Percentiles rank a stretch among this genome's conserved stretches.
Conservation (phyloP, 2,329 filamentous ascomycete species). For the Aspergillus sp. region DNA sequence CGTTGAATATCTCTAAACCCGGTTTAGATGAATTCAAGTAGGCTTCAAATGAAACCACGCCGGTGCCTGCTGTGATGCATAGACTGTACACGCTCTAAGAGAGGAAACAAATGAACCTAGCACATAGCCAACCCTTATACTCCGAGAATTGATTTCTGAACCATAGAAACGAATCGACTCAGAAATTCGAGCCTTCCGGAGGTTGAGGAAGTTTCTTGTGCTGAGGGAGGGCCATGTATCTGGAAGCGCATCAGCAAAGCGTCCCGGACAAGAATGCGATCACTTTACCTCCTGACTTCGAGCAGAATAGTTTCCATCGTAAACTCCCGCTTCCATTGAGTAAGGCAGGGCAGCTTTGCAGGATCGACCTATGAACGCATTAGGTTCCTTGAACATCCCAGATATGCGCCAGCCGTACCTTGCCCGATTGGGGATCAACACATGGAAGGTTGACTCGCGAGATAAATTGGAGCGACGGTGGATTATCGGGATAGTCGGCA, state of each 20-base stretch:
- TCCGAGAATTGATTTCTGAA: constrained; percentile 16
- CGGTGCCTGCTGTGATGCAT: constrained; percentile 28
- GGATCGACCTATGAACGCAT: constrained; percentile 58
- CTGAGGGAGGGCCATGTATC: constrained; percentile 82
- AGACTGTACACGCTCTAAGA: constrained; percentile 29
- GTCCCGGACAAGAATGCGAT: not conserved
- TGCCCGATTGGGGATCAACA: constrained; percentile 70
- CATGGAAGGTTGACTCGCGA: constrained; percentile 95
- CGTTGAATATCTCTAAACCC: constrained; percentile 3
- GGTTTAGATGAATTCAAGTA: constrained; percentile 10
- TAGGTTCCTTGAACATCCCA: constrained; percentile 2
- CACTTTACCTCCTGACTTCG: constrained; percentile 63
- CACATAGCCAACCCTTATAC: constrained; percentile 20
- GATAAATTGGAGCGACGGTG: constrained; percentile 83
- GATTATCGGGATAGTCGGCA: constrained; percentile 74
- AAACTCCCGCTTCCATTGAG: constrained; percentile 83
- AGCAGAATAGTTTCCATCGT: constrained; percentile 92
- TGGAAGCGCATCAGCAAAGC: constrained; percentile 27
- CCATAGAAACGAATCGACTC: constrained; percentile 13
- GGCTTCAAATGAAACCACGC: constrained; percentile 19
- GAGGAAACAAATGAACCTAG: constrained; percentile 14
- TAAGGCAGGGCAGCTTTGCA: constrained; percentile 70
- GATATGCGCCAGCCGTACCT: constrained; percentile 39
- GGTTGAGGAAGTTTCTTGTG: constrained; percentile 97
- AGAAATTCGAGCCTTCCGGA: constrained; percentile 66